These are phyloP conservation scores for Colletotrichum sansevieriae DNA, from an alignment of 2,329 filamentous ascomycete genomes.

Conservation along the genomic window DNA sequence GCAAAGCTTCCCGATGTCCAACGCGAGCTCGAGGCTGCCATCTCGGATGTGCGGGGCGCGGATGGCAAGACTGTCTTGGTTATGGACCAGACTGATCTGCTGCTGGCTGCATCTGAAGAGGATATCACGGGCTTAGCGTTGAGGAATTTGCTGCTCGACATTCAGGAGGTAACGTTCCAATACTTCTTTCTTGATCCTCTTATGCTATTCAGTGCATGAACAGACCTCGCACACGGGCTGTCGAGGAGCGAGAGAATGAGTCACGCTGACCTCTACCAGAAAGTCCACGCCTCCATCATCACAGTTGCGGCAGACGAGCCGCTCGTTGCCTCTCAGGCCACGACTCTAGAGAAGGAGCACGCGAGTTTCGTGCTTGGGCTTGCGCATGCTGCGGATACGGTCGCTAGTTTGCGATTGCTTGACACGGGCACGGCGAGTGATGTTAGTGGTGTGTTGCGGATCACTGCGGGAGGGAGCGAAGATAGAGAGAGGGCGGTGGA, in stretches of 20 bases:
- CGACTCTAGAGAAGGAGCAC: conserved; percentile 77
- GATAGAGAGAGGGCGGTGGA: conserved; percentile 52
- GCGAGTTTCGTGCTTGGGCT: conserved; percentile 77
- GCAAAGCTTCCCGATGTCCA: conserved; percentile 53
- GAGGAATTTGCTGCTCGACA: conserved; percentile 67
- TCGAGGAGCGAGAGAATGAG: not conserved
- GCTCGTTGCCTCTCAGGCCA: conserved; percentile 71
- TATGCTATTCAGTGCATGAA: not conserved
- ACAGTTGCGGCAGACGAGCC: conserved; percentile 80
- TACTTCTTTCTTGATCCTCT: not conserved
- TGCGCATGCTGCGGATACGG: conserved; percentile 80
- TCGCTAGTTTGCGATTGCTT: conserved; percentile 80
- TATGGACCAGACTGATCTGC: conserved; percentile 74
- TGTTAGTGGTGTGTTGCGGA: conserved; percentile 87
- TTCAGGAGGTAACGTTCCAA: conserved; percentile 70
- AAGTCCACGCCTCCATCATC: conserved; percentile 75
- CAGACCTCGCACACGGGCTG: too few species aligned
- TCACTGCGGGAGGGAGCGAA: conserved; percentile 69
- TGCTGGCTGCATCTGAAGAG: conserved; percentile 70
- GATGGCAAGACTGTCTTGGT: conserved; percentile 68
- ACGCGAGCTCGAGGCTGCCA: conserved; percentile 54
- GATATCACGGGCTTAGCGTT: conserved; percentile 60
- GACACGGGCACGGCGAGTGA: conserved; percentile 92
- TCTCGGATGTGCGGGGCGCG: conserved; percentile 55
- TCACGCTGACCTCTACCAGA: conserved; percentile 54